Percentiles rank a stretch among this genome's conserved stretches.
These are phyloP conservation scores for Aspergillus funiculosus DNA, from an alignment of 495 filamentous ascomycete species.

Conservation along the genomic window DNA sequence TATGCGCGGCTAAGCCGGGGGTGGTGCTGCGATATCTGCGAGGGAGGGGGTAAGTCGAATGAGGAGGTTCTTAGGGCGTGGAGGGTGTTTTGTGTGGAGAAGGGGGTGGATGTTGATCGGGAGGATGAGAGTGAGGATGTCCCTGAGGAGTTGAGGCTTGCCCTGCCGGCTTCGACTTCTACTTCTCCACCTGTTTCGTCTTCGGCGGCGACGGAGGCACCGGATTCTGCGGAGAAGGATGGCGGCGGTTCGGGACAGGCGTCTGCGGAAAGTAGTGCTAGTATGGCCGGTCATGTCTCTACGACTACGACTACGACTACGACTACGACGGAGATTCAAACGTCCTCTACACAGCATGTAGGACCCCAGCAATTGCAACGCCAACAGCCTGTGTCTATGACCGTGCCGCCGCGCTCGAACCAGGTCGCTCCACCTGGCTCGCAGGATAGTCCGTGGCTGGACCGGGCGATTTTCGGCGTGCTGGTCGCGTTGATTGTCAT, in stretches of 20 bases:
- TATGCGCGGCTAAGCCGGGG: constrained; percentile 56
- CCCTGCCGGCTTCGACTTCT: not conserved
- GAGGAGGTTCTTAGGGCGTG: constrained; percentile 64
- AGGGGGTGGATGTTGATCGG: constrained; percentile 40
- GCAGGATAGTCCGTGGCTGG: constrained; percentile 45
- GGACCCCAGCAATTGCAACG: no score
- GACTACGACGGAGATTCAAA: no score
- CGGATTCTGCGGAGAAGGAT: not conserved
- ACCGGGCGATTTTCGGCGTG: constrained; percentile 51
- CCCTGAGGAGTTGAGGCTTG: constrained; percentile 43
- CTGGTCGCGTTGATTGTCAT: constrained; percentile 43
- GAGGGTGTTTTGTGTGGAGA: constrained; percentile 51
- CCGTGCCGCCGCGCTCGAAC: no score
- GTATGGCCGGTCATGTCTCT: not conserved
- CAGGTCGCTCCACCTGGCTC: constrained; percentile 8
- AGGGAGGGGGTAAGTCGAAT: constrained; percentile 56
- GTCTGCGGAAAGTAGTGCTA: not conserved
- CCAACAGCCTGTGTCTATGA: not conserved
- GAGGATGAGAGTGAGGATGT: constrained; percentile 37
- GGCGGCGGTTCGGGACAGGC: not conserved
- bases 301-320: constrained; percentile 8
- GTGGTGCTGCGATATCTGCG: constrained; percentile 63
- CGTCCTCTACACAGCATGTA: no score
- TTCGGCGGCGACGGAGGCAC: no score
- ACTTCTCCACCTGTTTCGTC: no score